Base-by-base conservation (phyloP, 2,329 filamentous ascomycete species). In the Colletotrichum sp. region DNA sequence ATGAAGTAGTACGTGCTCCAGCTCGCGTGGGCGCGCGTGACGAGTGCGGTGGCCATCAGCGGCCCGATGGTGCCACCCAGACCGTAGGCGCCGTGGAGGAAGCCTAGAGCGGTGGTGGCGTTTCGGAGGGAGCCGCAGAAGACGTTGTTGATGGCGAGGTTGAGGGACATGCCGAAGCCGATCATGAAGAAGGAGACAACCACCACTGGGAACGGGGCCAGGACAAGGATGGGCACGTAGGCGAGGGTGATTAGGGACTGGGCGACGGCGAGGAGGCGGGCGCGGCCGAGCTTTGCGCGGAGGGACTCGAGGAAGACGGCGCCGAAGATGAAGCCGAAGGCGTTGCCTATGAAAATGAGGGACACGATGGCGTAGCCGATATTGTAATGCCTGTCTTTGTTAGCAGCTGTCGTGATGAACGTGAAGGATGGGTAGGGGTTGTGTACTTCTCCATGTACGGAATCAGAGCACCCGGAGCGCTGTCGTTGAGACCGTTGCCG, bases 291-390 rank as follows among this genome's bases (percentile, higher is more conserved):
- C 24, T 89, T 89, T 7, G 86, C 84, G 70, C 93, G 89, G 6
- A 96, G 85, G 2, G 85, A 83, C 80, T 96, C 93, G n/a, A 93
- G 90, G 77, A 93, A 88, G 48, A 93, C 90, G 2, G 95, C 95
- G 2, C 94, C 93, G 14, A 89, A 83, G 80, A 98, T 92, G 85
- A 95, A 98, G 18, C 95, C 95, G 6, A 93, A 78, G 1, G 95
- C 95, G 79, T 95, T 95, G 60, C 93, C 91, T 34, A 97, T 90
- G 86, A 97, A 98, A 80, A 98, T 95, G 48, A 96, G 87, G 3
- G 95, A 96, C 4, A 97, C 94, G 10, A 95, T 85, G 4, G 92
- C 93, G 82, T 97, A 96, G 57, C 93, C 93, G 72, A 97, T 95
- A 74, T 88, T 79, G 81, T 96, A 98, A 80, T 94, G 83, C 60